These are phyloP conservation scores for Ophiocordyceps camponoti-saundersi DNA, from an alignment of 2,329 filamentous ascomycete species.

Conservation along the genomic window DNA sequence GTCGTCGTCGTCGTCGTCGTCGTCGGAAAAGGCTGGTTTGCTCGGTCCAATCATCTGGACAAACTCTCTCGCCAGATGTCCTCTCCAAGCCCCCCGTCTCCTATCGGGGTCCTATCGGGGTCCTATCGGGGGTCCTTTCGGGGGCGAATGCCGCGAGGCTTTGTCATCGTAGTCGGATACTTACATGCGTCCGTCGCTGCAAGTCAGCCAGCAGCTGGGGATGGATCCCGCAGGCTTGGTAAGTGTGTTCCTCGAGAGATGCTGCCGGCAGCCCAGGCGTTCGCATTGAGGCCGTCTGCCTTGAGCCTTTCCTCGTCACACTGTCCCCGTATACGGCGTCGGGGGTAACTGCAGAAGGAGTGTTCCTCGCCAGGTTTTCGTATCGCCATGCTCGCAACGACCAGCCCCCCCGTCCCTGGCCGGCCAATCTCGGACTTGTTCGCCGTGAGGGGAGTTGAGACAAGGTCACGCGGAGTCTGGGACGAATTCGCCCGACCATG, in stretches of 20 bases:
- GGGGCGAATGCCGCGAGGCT: constrained; percentile 2
- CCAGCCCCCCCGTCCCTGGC: not conserved
- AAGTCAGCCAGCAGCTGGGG: constrained; percentile 1
- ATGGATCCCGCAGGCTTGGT: constrained; percentile 1
- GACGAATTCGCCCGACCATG: not conserved
- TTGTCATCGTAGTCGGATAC: constrained; percentile 2
- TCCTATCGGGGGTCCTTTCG: not conserved
- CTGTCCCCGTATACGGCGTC: not conserved
- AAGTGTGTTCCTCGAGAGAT: constrained; percentile 1
- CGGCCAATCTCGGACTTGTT: no score
- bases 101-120: not conserved
- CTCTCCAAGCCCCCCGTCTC: not conserved
- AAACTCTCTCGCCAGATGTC: not conserved
- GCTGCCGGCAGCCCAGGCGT: constrained; percentile 3
- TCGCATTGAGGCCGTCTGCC: constrained; percentile 1
- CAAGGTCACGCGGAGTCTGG: not conserved
- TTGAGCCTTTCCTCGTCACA: constrained; percentile 1
- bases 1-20: no score
- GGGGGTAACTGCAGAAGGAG: constrained; percentile 1
- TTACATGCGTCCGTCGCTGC: constrained; percentile 1
- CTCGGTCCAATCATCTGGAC: not conserved
- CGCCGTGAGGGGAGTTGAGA: no score
- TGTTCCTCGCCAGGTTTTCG: not conserved
- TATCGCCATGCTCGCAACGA: not conserved
- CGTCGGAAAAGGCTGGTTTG: not conserved